A percentile compares a stretch with the other conserved stretches of the same genome.
Conservation (phyloP, 495 filamentous ascomycete genomes). For the Tuber umbilicatum region DNA sequence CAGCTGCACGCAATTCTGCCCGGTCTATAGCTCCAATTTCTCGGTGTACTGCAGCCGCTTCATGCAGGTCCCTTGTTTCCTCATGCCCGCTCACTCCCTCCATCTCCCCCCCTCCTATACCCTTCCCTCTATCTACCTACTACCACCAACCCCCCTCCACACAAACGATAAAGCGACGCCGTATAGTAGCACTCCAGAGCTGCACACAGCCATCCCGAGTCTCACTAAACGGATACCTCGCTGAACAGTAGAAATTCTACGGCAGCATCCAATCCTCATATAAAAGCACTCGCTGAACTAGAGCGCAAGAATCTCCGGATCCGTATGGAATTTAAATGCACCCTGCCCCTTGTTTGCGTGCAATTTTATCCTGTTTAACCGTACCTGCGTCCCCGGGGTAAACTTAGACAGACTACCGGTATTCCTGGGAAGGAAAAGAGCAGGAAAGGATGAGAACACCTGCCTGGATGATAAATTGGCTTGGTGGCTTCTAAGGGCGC, state of each 20-base stretch:
- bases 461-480: neutral
- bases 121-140: neutral
- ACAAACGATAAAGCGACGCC: neutral
- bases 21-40: neutral
- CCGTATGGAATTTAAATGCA: neutral
- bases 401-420: neutral
- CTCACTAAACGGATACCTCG: neutral
- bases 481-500: neutral
- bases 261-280: neutral
- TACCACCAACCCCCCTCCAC: neutral
- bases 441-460: neutral
- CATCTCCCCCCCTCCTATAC: neutral
- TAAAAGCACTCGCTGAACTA: neutral
- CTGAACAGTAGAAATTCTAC: neutral
- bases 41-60: neutral
- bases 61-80: slow-evolving; percentile 5
- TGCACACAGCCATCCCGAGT: neutral
- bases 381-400: neutral
- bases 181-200: neutral
- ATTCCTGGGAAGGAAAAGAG: neutral
- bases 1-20: neutral
- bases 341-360: neutral
- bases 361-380: neutral
- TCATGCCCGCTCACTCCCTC: neutral
- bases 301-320: neutral